Base-by-base conservation (phyloP, 2,329 filamentous ascomycete genomes). In the Fusarium sp. region DNA sequence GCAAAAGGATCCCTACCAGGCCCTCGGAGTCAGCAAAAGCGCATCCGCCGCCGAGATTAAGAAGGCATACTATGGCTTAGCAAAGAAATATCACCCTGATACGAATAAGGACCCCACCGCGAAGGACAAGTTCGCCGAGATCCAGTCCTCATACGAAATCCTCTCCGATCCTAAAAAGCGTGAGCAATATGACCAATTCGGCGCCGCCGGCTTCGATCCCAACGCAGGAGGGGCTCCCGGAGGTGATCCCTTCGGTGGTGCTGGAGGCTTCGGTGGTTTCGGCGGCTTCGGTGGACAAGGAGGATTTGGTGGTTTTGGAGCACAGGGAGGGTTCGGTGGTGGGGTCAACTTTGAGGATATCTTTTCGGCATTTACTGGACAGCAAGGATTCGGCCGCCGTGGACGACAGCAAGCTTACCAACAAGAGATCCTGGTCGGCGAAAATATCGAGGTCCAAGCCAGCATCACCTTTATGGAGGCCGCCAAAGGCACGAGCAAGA, bases 271-370 rank as follows among this genome's bases (percentile, higher is more conserved):
- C 76, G 82, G 83, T 46, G 89, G 88, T 6, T 87, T 86, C 16
- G 77, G 77, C 31, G 68, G 68, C 2, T 70, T 70, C 27, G 68
- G 68, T 18, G 62, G 65, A 23, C 68, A 70, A 42, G 65, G 68
- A 29, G 68, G 68, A 0, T 70, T 70, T 31, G 68, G 67, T 18
- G 67, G 67, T 14, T 70, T 70, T 25, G 67, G 67, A 18, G 78
- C 74, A 13, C 85, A 86, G 71, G 90, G 90, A 29, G 91, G 91
- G 0, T 95, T 95, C 76, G 88, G 91, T 13, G 87, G 87, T 2
- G 92, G 94, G 69, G 94, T 98, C 84, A 97, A 97, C 78, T 97
- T 99, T 70, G 96, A 98, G 69, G 96, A 99, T 79, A 83, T 99
- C 10, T 98, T 99, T 78, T 92, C 90, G 56, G 93, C 93, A 7